Evolutionary conservation across 352 stramenopile species (phyloP).

Genomic region (Phytophthora lateralis): DNA sequence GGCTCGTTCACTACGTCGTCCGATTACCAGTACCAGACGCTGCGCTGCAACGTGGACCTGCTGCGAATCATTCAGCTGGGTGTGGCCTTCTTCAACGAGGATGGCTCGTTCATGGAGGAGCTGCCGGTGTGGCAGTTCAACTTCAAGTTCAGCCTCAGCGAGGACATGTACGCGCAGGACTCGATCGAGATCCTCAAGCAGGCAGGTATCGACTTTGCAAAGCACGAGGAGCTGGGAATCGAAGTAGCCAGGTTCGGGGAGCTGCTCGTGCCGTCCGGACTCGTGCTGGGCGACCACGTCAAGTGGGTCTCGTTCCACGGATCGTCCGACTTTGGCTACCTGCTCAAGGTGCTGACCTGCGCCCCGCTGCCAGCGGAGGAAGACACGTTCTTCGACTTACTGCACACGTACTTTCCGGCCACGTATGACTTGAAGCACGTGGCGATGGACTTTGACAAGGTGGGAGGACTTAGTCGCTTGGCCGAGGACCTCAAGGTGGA

Average conservation of each 20-base stretch:
- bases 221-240: conserved; percentile 96
- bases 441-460: conserved; percentile 96
- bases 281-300: conserved; percentile 98
- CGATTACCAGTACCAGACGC: conserved; percentile 98
- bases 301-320: conserved; percentile 99
- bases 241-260: conserved; percentile 97
- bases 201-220: conserved; percentile 97
- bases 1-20: conserved; percentile 94
- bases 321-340: conserved; percentile 99
- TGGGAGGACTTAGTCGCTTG: conserved; percentile 96
- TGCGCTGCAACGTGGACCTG: conserved; percentile 99
- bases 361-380: conserved; percentile 89
- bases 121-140: conserved; percentile 99
- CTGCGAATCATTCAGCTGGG: conserved; percentile 99
- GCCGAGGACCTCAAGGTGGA: conserved; percentile 97
- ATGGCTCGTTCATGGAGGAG: conserved; percentile 94
- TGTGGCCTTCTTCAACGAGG: conserved; percentile 96
- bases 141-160: conserved; percentile 98
- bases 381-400: conserved; percentile 96
- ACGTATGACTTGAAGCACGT: conserved; percentile 99
- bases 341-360: conserved; percentile 97
- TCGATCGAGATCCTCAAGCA: conserved; percentile 99
- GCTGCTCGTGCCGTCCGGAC: conserved; percentile 96
- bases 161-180: conserved; percentile 99
- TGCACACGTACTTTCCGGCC: conserved; percentile 98